Percentiles rank a stretch among this genome's conserved stretches.
phyloP scores from a whole-genome alignment of 208 protist species.

The Leishmania turanica region DNA sequence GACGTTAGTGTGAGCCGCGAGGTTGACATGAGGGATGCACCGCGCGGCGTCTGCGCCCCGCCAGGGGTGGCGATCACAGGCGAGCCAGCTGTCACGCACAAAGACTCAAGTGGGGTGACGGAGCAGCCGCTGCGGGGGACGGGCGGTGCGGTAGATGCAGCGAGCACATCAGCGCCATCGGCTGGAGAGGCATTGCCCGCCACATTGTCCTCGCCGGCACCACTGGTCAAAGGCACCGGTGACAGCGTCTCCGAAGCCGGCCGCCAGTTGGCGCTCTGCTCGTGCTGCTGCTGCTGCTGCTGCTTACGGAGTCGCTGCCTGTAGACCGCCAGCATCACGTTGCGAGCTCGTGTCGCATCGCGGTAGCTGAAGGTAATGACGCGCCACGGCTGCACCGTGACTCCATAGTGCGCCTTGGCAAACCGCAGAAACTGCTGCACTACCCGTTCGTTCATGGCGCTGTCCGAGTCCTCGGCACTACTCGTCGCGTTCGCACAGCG shows the following conservation, averaged over 20 bases:
- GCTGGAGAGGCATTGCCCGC: not conserved
- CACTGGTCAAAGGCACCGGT: not conserved
- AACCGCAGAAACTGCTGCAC: conserved; percentile 11
- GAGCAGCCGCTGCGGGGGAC: too few relatives aligned
- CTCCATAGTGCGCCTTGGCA: conserved; percentile 29
- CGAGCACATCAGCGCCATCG: not conserved
- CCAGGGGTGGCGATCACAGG: not conserved
- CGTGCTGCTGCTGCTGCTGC: not conserved
- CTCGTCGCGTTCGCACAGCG: not conserved
- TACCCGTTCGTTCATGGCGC: not conserved
- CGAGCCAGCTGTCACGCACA: not conserved
- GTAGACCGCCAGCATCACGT: conserved; percentile 32
- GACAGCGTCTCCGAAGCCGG: not conserved
- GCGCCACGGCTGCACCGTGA: conserved; percentile 60
- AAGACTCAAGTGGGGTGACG: conserved; percentile 6
- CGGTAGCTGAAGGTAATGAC: conserved; percentile 55
- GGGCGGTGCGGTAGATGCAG: not conserved
- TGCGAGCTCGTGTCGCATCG: conserved; percentile 31
- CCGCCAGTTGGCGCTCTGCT: not conserved
- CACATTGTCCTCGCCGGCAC: not conserved
- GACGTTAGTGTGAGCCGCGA: conserved; percentile 10
- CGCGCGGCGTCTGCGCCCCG: not conserved
- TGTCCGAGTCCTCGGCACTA: not conserved
- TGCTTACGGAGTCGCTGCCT: conserved; percentile 3
- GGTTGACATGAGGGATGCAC: not conserved